Evolutionary conservation across 1,139 yeast species (phyloP).

Genomic region (Taiozyma sp.): DNA sequence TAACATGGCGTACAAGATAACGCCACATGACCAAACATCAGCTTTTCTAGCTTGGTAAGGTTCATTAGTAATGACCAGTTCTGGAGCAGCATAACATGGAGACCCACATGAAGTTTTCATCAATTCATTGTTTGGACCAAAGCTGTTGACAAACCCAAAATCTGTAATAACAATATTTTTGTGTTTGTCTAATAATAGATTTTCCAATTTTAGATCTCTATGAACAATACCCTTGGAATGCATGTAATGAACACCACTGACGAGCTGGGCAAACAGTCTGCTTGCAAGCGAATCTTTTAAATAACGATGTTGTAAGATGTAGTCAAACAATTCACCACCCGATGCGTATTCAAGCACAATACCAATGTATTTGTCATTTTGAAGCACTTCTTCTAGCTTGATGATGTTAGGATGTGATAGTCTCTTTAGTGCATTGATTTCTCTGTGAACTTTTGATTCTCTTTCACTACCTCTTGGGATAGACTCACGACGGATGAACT

Average conservation of each 20-base stretch:
- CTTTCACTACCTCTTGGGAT: constrained; percentile 79
- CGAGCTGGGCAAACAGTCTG: constrained; percentile 83
- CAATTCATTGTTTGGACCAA: constrained; percentile 60
- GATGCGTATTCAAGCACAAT: constrained; percentile 94
- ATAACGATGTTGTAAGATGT: constrained; percentile 80
- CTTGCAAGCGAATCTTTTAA: constrained; percentile 84
- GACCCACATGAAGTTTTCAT: constrained; percentile 98
- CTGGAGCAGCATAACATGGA: constrained; percentile 99
- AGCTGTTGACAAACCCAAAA: constrained; percentile 90
- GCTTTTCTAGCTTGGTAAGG: constrained; percentile 94
- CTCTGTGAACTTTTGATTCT: constrained; percentile 86
- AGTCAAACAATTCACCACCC: constrained; percentile 95
- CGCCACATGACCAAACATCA: constrained; percentile 97
- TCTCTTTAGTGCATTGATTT: constrained; percentile 82
- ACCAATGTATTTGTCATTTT: constrained; percentile 91
- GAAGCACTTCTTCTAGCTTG: constrained; percentile 84
- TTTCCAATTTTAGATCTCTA: constrained; percentile 91
- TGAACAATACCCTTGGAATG: constrained; percentile 87
- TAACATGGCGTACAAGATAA: constrained; percentile 91
- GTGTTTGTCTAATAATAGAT: constrained; percentile 53
- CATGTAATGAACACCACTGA: constrained; percentile 88
- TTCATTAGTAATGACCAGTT: constrained; percentile 78
- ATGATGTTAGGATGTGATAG: constrained; percentile 93
- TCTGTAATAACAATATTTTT: constrained; percentile 71
- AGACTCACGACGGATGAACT: constrained; percentile 80